Evolutionary conservation across 768 basidiomycete species (phyloP).

Genomic region (Suillus hirtellus): DNA sequence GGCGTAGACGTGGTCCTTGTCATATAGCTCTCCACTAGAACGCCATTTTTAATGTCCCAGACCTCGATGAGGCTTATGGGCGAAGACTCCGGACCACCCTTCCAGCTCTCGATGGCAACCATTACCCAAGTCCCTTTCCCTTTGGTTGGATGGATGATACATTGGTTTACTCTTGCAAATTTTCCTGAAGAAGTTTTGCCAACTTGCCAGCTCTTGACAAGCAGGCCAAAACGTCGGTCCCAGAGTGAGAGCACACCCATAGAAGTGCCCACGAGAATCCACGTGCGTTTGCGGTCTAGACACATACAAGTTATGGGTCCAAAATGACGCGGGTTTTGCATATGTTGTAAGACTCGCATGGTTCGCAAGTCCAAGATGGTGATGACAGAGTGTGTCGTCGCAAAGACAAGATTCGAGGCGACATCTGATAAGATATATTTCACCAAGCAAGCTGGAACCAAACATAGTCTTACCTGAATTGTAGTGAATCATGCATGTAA

Average conservation of each 20-base stretch:
- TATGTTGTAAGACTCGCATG: slow-evolving; percentile 71
- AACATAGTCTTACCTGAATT: slow-evolving; percentile 56
- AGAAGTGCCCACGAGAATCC: slow-evolving; percentile 88
- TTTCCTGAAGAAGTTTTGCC: slow-evolving; percentile 54
- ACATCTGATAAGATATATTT: slow-evolving; percentile 45
- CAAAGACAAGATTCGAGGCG: slow-evolving; percentile 81
- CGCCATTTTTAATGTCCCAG: slow-evolving; percentile 87
- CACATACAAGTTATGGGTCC: slow-evolving; percentile 88
- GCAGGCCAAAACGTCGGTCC: slow-evolving; percentile 93
- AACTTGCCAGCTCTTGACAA: slow-evolving; percentile 86
- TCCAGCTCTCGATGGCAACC: slow-evolving; percentile 68
- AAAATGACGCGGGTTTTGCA: slow-evolving; percentile 83
- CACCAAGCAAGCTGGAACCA: not conserved
- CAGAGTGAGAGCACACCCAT: slow-evolving; percentile 85
- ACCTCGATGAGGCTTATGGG: slow-evolving; percentile 69
- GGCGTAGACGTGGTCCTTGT: slow-evolving; percentile 48
- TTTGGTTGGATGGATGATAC: slow-evolving; percentile 80
- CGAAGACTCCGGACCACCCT: slow-evolving; percentile 37
- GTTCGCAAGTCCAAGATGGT: slow-evolving; percentile 81
- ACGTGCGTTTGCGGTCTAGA: slow-evolving; percentile 79
- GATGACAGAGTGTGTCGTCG: slow-evolving; percentile 79
- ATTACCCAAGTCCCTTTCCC: slow-evolving; percentile 91
- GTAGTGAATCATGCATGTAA: slow-evolving; percentile 82
- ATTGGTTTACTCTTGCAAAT: slow-evolving; percentile 67
- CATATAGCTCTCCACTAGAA: slow-evolving; percentile 77